A percentile compares a stretch with the other conserved stretches of the same genome.
Evolutionary conservation across 2,329 filamentous ascomycete genomes (phyloP).

Genomic region (Cercospora sesami): DNA sequence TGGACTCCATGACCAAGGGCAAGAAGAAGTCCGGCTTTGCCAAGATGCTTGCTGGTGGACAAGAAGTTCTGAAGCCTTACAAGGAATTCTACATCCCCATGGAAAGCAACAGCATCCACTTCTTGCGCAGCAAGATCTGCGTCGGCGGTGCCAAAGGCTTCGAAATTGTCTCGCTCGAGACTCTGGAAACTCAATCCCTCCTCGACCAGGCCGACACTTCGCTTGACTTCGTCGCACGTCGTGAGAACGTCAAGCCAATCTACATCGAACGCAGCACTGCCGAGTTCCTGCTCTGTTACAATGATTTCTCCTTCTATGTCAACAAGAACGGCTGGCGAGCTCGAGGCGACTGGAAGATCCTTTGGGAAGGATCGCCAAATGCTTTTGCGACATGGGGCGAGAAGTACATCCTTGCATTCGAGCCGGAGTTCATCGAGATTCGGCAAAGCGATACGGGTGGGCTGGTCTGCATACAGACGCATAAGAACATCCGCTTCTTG

Average conservation of each 20-base stretch:
- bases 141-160: slow-evolving; percentile 95
- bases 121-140: slow-evolving; percentile 93
- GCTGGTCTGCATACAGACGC: slow-evolving; percentile 88
- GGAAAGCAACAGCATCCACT: slow-evolving; percentile 97
- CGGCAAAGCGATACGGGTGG: slow-evolving; percentile 91
- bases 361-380: slow-evolving; percentile 92
- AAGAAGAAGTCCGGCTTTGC: slow-evolving; percentile 94
- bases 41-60: slow-evolving; percentile 91
- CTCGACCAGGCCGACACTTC: slow-evolving; percentile 97
- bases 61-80: slow-evolving; percentile 93
- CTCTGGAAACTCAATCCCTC: slow-evolving; percentile 94
- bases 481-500: slow-evolving; percentile 95
- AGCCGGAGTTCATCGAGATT: slow-evolving; percentile 96
- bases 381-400: slow-evolving; percentile 93
- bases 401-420: slow-evolving; percentile 89
- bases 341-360: slow-evolving; percentile 92
- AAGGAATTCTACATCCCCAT: slow-evolving; percentile 99
- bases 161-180: slow-evolving; percentile 94
- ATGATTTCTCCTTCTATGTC: slow-evolving; percentile 98
- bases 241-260: slow-evolving; percentile 83
- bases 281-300: slow-evolving; percentile 97
- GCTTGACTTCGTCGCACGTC: slow-evolving; percentile 91
- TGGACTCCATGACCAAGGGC: slow-evolving; percentile 76
- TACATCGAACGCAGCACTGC: slow-evolving; percentile 96
- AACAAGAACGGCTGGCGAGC: slow-evolving; percentile 98